A percentile compares a stretch with the other conserved stretches of the same genome.
Conservation (phyloP, 352 stramenopile species). For the Thalassiosira hispida region DNA sequence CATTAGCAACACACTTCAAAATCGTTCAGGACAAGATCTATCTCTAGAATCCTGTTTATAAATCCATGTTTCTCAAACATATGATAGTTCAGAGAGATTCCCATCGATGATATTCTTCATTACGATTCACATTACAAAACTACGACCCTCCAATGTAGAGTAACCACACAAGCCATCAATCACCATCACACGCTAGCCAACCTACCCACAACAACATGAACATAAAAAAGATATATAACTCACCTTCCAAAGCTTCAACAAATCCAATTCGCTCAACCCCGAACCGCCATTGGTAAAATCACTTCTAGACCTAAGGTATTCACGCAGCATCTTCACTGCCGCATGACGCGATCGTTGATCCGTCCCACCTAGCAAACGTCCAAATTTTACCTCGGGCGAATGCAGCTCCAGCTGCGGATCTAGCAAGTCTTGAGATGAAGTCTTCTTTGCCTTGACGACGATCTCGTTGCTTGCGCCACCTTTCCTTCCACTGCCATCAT, state of each 20-base stretch:
- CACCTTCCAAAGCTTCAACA: conserved; percentile 89
- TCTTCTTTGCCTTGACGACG: not conserved
- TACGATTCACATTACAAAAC: too few relatives aligned
- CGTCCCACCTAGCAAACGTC: conserved; percentile 66
- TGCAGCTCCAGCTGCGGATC: conserved; percentile 67
- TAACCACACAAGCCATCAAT: too few relatives aligned
- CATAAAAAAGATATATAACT: conserved; percentile 10
- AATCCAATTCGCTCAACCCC: conserved; percentile 85
- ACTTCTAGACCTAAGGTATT: conserved; percentile 70
- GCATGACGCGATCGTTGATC: conserved; percentile 73
- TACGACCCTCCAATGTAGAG: too few relatives aligned
- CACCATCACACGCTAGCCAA: not conserved
- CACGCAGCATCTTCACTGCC: conserved; percentile 67
- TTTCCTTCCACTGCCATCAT: conserved; percentile 9
- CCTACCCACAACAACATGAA: conserved; percentile 6
- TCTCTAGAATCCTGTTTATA: too few relatives aligned
- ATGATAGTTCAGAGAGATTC: too few relatives aligned
- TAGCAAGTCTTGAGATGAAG: conserved; percentile 24
- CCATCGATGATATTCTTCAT: too few relatives aligned
- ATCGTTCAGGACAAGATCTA: too few relatives aligned
- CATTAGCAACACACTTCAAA: too few relatives aligned
- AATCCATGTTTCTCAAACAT: too few relatives aligned
- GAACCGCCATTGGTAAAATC: conserved; percentile 58
- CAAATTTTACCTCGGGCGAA: conserved; percentile 82
- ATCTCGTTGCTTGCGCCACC: not conserved